These are phyloP conservation scores for Ophiosphaerella herpotricha DNA, from an alignment of 2,329 filamentous ascomycete genomes.

Conservation along the genomic window DNA sequence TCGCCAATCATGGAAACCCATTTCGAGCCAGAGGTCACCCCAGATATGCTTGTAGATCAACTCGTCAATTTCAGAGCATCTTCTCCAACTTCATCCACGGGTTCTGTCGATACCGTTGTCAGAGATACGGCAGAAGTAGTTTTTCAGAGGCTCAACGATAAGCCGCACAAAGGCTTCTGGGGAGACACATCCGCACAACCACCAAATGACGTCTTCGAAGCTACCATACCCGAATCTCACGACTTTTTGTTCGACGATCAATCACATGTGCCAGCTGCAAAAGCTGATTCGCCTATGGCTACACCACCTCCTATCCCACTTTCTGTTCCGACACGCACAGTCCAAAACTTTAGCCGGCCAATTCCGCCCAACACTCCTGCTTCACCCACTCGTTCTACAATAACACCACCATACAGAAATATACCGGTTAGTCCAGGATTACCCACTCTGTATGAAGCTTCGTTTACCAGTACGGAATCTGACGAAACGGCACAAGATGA, in stretches of 20 bases:
- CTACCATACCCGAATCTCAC: slow-evolving; percentile 31
- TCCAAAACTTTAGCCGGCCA: slow-evolving; percentile 32
- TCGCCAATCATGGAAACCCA: slow-evolving; percentile 6
- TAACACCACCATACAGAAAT: slow-evolving; percentile 17
- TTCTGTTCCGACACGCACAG: slow-evolving; percentile 19
- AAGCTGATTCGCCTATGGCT: slow-evolving; percentile 14
- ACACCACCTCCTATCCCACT: slow-evolving; percentile 14
- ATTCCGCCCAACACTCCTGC: slow-evolving; percentile 9
- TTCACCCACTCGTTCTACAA: slow-evolving; percentile 10
- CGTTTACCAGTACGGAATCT: slow-evolving; percentile 31
- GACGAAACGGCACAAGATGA: slow-evolving; percentile 16
- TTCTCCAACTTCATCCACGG: slow-evolving; percentile 28
- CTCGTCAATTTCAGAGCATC: slow-evolving; percentile 8
- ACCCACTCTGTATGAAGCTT: slow-evolving; percentile 40
- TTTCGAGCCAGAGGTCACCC: not conserved
- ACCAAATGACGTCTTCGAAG: slow-evolving; percentile 9
- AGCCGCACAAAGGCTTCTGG: slow-evolving; percentile 22
- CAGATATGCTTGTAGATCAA: too few relatives aligned
- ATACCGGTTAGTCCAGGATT: slow-evolving; percentile 24
- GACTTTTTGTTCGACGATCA: slow-evolving; percentile 31
- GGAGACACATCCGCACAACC: slow-evolving; percentile 16
- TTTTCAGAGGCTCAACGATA: slow-evolving; percentile 32
- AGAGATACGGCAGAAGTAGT: slow-evolving; percentile 33
- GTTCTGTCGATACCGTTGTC: slow-evolving; percentile 26
- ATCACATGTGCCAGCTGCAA: slow-evolving; percentile 5